Conservation (phyloP, 78 protist species). For the Guillardia theta region DNA sequence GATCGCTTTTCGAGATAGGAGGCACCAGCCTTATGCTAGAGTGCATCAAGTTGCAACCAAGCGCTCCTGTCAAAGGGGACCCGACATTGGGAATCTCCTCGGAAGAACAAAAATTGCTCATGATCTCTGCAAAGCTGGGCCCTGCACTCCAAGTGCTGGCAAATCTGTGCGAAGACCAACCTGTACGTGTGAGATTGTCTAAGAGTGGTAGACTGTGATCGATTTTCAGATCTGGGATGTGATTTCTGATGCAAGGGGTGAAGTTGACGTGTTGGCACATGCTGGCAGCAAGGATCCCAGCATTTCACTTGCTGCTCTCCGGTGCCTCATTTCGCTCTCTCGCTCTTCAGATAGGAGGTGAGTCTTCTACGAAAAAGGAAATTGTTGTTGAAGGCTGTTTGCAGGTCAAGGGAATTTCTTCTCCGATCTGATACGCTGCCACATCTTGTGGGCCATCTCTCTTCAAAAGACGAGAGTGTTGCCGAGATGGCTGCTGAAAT, state of each 20-base stretch:
- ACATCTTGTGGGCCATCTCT: not conserved
- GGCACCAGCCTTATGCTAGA: not conserved
- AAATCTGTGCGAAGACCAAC: constrained; percentile 16
- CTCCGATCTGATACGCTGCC: not conserved
- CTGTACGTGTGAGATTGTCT: too few species aligned
- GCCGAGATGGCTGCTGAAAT: constrained; percentile 33
- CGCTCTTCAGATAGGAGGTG: not conserved
- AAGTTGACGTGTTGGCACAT: not conserved
- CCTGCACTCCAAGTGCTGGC: constrained; percentile 30
- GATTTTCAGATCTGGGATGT: not conserved
- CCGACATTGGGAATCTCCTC: not conserved
- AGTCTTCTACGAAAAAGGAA: too few species aligned
- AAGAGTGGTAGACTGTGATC: too few species aligned
- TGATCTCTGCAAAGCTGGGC: not conserved
- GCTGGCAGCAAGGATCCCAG: not conserved
- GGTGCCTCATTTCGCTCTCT: not conserved
- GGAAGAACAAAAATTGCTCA: not conserved
- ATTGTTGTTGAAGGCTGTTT: too few species aligned
- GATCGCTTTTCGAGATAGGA: constrained; percentile 3
- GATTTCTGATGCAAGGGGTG: not conserved
- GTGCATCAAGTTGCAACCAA: not conserved
- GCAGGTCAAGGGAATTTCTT: not conserved
- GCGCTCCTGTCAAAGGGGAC: not conserved
- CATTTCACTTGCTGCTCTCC: not conserved
- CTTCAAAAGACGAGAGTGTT: not conserved